Evolutionary conservation across 2,329 filamentous ascomycete genomes (phyloP).

Genomic region (Aulographum hederae): DNA sequence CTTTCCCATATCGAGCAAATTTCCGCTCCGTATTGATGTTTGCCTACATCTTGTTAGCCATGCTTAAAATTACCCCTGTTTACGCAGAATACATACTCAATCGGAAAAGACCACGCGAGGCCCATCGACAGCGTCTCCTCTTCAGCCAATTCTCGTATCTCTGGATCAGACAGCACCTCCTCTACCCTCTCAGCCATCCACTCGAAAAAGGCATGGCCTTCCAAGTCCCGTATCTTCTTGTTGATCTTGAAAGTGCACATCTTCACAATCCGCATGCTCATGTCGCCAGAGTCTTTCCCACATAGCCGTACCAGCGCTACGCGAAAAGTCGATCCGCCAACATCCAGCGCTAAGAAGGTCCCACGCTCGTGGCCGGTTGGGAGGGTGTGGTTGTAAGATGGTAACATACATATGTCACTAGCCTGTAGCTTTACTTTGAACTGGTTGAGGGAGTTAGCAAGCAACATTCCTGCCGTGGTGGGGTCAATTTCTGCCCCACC

Average conservation of each 20-base stretch:
- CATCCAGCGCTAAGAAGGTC: conserved; percentile 42
- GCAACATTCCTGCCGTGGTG: no score
- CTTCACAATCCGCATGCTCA: conserved; percentile 33
- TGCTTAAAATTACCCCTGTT: not conserved
- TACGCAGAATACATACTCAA: conserved; percentile 27
- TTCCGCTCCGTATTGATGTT: conserved; percentile 38
- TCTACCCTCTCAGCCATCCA: conserved; percentile 46
- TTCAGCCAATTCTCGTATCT: conserved; percentile 18
- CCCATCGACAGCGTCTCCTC: conserved; percentile 34
- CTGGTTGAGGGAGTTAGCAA: no score
- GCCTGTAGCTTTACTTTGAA: conserved; percentile 35
- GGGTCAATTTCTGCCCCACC: no score
- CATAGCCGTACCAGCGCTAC: conserved; percentile 39
- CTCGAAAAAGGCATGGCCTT: conserved; percentile 41
- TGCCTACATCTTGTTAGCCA: conserved; percentile 18
- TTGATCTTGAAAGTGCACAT: conserved; percentile 38
- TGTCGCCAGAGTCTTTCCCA: conserved; percentile 23
- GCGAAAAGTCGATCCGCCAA: conserved; percentile 48
- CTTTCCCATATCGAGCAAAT: conserved; percentile 45
- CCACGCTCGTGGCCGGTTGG: conserved; percentile 41
- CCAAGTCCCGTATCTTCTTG: conserved; percentile 33
- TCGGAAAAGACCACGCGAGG: conserved; percentile 47
- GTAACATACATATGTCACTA: conserved; percentile 44
- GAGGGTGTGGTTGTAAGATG: conserved; percentile 43
- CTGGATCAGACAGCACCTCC: conserved; percentile 27